A percentile compares a stretch with the other conserved stretches of the same genome.
Evolutionary conservation across 1,284 basidiomycete genomes (phyloP).

Genomic region (Cystobasidium slooffiae): DNA sequence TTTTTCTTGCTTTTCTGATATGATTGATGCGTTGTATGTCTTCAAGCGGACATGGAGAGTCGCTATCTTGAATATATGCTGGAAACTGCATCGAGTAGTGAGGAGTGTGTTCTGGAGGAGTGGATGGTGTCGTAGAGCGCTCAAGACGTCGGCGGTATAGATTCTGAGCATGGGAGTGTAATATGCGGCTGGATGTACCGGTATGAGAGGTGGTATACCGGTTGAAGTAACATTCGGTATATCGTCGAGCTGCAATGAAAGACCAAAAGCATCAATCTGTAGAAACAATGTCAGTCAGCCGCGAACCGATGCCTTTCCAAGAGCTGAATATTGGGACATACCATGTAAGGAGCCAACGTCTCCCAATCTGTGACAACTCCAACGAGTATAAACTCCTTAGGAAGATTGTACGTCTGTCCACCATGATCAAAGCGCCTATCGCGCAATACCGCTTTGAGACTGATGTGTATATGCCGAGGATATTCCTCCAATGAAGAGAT

Average conservation of each 20-base stretch:
- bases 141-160: conserved; percentile 20
- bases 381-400: conserved; percentile 17
- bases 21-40: background rate
- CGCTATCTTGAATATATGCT: conserved; percentile 24
- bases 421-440: conserved; percentile 14
- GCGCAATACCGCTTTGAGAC: conserved; percentile 8
- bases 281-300: background rate
- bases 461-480: background rate
- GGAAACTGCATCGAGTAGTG: conserved; percentile 10
- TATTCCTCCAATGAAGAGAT: conserved; percentile 13
- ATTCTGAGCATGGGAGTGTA: conserved; percentile 11
- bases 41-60: conserved; percentile 8
- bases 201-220: conserved; percentile 9
- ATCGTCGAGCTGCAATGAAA: background rate
- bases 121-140: conserved; percentile 23
- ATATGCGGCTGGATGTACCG: background rate
- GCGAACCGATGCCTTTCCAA: background rate
- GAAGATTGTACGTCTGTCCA: conserved; percentile 17
- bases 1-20: background rate
- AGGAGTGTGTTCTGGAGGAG: conserved; percentile 12
- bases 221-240: background rate
- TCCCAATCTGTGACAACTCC: conserved; percentile 4
- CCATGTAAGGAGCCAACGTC: background rate
- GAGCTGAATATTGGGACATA: background rate
- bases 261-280: conserved; percentile 18